Evolutionary conservation across 2,329 filamentous ascomycete genomes (phyloP).

Genomic region (Hypocreales sp.): DNA sequence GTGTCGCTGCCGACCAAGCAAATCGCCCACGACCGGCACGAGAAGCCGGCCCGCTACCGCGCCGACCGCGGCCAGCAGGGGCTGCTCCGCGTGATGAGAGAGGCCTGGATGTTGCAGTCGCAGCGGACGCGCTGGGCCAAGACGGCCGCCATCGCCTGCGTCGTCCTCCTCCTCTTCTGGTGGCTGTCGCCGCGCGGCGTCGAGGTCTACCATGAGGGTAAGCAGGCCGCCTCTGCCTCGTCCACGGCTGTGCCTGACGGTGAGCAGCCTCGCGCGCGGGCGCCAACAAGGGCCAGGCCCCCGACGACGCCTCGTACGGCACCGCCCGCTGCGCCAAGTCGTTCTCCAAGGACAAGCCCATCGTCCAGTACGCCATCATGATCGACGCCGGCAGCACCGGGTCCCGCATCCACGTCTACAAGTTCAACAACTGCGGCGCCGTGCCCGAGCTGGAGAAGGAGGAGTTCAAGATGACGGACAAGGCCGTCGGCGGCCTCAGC

Average conservation of each 20-base stretch:
- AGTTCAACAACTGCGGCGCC: slow-evolving; percentile 95
- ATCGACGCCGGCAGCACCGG: slow-evolving; percentile 96
- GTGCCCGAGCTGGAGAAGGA: slow-evolving; percentile 92
- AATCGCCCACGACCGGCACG: slow-evolving; percentile 43
- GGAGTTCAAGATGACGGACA: slow-evolving; percentile 85
- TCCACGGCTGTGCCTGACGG: not conserved
- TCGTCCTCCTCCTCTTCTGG: slow-evolving; percentile 45
- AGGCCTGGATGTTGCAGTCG: slow-evolving; percentile 45
- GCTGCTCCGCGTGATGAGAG: slow-evolving; percentile 38
- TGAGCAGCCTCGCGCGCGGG: slow-evolving; percentile 9
- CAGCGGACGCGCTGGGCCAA: slow-evolving; percentile 51
- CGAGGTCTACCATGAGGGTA: slow-evolving; percentile 34
- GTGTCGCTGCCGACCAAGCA: slow-evolving; percentile 47
- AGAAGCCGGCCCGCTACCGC: slow-evolving; percentile 48
- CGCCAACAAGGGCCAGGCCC: slow-evolving; percentile 29
- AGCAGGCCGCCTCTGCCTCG: slow-evolving; percentile 1
- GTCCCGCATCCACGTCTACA: slow-evolving; percentile 95
- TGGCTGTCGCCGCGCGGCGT: slow-evolving; percentile 45
- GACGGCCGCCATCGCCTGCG: slow-evolving; percentile 45
- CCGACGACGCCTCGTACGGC: slow-evolving; percentile 45
- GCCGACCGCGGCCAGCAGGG: slow-evolving; percentile 20
- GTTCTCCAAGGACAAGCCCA: slow-evolving; percentile 73
- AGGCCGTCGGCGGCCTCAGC: slow-evolving; percentile 70
- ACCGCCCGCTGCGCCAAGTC: slow-evolving; percentile 70
- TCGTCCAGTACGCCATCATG: slow-evolving; percentile 97